These are phyloP conservation scores for Phytophthora vignae DNA, from an alignment of 352 stramenopile species.

Conservation along the genomic window DNA sequence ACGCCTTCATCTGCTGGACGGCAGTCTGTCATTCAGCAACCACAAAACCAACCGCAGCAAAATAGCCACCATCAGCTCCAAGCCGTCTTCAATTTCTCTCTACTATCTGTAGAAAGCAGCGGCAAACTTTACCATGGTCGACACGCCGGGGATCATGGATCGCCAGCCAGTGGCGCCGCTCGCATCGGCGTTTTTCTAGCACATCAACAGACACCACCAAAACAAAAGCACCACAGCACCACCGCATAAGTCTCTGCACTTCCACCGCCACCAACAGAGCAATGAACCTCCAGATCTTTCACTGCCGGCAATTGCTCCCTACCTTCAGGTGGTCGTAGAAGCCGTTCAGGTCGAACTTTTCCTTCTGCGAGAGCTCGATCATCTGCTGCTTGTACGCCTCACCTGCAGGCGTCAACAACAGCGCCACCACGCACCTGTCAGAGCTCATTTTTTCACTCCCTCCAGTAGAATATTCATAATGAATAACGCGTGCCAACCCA, in stretches of 20 bases:
- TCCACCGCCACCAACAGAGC: background rate
- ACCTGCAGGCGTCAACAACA: constrained; percentile 33
- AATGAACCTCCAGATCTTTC: background rate
- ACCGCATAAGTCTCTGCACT: constrained; percentile 1
- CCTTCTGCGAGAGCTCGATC: constrained; percentile 68
- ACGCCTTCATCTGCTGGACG: constrained; percentile 87
- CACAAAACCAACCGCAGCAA: constrained; percentile 1
- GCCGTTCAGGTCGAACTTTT: constrained; percentile 75
- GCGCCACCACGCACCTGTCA: too few species aligned
- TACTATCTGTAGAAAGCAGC: background rate
- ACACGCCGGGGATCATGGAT: constrained; percentile 83
- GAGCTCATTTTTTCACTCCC: background rate
- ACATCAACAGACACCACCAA: constrained; percentile 7
- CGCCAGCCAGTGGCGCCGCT: constrained; percentile 79
- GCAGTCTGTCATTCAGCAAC: constrained; percentile 54
- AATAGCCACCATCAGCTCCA: constrained; percentile 1
- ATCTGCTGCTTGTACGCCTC: constrained; percentile 84
- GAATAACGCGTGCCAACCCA: constrained; percentile 11
- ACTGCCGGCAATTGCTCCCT: background rate
- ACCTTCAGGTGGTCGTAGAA: constrained; percentile 83
- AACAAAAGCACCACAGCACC: background rate
- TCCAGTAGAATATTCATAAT: background rate
- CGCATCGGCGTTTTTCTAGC: constrained; percentile 81
- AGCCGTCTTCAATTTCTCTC: background rate
- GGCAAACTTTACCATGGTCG: constrained; percentile 63